phyloP scores from a whole-genome alignment of 805 yeast genomes.

The Ogataea paradorogensis region DNA sequence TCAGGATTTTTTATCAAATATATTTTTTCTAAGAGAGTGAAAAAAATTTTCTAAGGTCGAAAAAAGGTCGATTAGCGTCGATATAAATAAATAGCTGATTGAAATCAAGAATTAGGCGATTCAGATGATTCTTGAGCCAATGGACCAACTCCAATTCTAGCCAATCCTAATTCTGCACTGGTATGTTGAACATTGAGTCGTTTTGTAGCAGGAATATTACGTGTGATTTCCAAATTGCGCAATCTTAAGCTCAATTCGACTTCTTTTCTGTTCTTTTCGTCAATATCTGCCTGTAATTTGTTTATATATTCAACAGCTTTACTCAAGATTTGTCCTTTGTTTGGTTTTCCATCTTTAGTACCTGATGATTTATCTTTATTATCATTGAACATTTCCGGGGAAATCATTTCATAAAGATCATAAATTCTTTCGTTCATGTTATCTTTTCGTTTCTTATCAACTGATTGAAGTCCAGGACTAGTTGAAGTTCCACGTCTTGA shows the following conservation, averaged over 20 bases:
- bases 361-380: constrained; percentile 52
- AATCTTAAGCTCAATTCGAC: constrained; percentile 65
- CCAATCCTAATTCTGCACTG: constrained; percentile 74
- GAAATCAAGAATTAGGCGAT: constrained; percentile 5
- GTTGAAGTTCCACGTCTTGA: constrained; percentile 19
- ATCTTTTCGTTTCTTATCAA: constrained; percentile 50
- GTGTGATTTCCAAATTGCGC: constrained; percentile 48
- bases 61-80: constrained; percentile 8
- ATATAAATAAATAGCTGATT: constrained; percentile 1
- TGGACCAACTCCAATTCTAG: constrained; percentile 82
- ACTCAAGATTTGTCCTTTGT: constrained; percentile 76
- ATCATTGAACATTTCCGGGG: constrained; percentile 39
- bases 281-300: constrained; percentile 66
- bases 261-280: constrained; percentile 73
- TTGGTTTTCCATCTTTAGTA: constrained; percentile 80
- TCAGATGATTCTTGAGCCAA: constrained; percentile 41
- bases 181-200: constrained; percentile 53
- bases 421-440: constrained; percentile 58
- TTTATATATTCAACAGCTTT: constrained; percentile 74
- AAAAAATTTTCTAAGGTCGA: constrained; percentile 7
- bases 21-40: constrained; percentile 1
- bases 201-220: constrained; percentile 39
- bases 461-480: constrained; percentile 22
- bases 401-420: constrained; percentile 38
- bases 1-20: neutral